These are phyloP conservation scores for Leptographium radiaticola DNA, from an alignment of 2,329 filamentous ascomycete species.

Conservation along the genomic window DNA sequence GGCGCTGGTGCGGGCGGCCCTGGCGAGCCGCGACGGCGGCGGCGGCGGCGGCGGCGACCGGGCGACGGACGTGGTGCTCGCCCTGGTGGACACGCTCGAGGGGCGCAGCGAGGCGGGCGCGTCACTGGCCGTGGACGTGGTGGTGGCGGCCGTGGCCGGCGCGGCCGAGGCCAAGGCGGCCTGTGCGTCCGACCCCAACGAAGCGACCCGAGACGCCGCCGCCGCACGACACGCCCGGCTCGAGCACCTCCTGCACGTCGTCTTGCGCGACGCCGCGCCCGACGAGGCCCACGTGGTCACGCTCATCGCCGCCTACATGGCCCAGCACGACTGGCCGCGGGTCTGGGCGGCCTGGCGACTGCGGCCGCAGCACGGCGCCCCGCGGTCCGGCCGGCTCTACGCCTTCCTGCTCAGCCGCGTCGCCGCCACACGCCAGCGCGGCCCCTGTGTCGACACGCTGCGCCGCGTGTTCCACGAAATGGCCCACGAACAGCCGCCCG, in stretches of 20 bases:
- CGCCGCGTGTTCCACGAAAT: conserved; percentile 48
- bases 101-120: conserved; percentile 26
- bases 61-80: conserved; percentile 23
- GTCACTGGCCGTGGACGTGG: conserved; percentile 30
- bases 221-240: conserved; percentile 29
- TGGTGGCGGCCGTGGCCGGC: conserved; percentile 34
- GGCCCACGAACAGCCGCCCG: conserved; percentile 35
- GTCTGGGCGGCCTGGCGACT: conserved; percentile 51
- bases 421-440: conserved; percentile 28
- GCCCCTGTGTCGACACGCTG: conserved; percentile 31
- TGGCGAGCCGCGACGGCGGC: conserved; percentile 11
- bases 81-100: conserved; percentile 30
- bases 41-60: conserved; percentile 1
- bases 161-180: conserved; percentile 18
- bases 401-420: conserved; percentile 36
- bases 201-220: conserved; percentile 12
- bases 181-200: neutral
- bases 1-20: conserved; percentile 25
- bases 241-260: conserved; percentile 28
- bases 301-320: conserved; percentile 33
- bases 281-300: conserved; percentile 22
- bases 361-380: conserved; percentile 32
- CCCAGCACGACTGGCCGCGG: conserved; percentile 34
- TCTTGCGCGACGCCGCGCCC: conserved; percentile 20
- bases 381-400: conserved; percentile 43